Conservation (phyloP, 768 basidiomycete species). For the Clavaria fumosa region DNA sequence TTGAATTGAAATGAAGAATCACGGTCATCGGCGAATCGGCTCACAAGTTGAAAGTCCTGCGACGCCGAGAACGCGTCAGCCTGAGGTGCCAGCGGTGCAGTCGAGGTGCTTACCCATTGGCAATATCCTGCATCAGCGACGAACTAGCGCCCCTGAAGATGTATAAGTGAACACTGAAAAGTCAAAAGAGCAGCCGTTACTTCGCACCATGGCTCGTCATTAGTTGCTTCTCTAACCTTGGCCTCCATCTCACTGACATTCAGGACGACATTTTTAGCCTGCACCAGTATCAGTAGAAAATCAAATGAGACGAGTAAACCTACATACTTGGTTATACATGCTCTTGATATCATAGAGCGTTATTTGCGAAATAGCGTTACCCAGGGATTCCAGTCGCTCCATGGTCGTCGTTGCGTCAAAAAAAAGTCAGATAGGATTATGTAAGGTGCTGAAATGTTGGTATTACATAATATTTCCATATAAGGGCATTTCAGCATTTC, state of each 20-base stretch:
- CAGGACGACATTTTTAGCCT: conserved; percentile 94
- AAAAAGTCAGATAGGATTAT: background rate
- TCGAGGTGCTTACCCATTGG: conserved; percentile 64
- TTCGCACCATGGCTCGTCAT: conserved; percentile 93
- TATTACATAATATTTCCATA: background rate
- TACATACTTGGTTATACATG: conserved; percentile 78
- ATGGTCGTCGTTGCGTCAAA: conserved; percentile 25
- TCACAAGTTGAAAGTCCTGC: conserved; percentile 94
- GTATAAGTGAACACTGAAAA: too few relatives aligned
- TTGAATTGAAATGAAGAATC: conserved; percentile 3
- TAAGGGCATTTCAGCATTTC: too few relatives aligned
- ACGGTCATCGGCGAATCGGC: conserved; percentile 16
- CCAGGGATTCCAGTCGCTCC: conserved; percentile 68
- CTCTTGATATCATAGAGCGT: conserved; percentile 89
- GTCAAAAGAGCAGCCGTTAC: too few relatives aligned
- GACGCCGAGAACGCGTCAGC: background rate
- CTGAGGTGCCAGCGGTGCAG: background rate
- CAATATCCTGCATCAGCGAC: conserved; percentile 96
- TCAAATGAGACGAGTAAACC: conserved; percentile 6
- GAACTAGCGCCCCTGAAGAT: conserved; percentile 96
- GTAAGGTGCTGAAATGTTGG: background rate
- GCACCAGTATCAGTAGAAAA: background rate
- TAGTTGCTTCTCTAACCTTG: conserved; percentile 92
- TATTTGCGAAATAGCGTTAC: conserved; percentile 62
- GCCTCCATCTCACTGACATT: conserved; percentile 96